Evolutionary conservation across 2,329 filamentous ascomycete species (phyloP), one percentile per base, ranked within the genome.

Genomic region (Cylindrodendrum hubeiense): DNA sequence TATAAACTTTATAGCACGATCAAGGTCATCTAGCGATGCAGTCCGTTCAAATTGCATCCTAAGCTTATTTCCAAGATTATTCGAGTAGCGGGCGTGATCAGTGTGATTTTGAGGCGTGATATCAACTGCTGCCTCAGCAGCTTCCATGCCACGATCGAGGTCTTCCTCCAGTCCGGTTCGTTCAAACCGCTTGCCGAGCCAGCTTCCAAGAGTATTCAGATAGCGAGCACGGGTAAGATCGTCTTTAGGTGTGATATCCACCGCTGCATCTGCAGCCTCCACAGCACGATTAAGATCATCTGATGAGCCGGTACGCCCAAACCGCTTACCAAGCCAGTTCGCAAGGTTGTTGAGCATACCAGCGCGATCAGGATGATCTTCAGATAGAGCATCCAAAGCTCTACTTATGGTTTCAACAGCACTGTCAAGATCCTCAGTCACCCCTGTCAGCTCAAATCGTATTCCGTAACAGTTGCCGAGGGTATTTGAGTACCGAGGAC

Each of bases 371-470:
- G 46, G 4, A 12, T 50, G 9, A 19, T 22, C n/a, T 13, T 33
- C 12, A 53, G 50, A 19, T 12, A 28, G 5, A n/a, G 34, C n/a
- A 2, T 15, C 22, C 5, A 53, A 12, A 4, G 50, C 34, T 17
- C 9, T 28, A 12, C n/a, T 26, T 2, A 12, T 7, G 9, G 34
- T 22, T 8, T 41, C 33, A 17, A 59, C 34, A 17, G 46, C 56
- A n/a, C 21, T 17, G 24, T 59, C 39, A n/a, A 59, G 19, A 43
- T 59, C 46, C 19, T 43, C 34, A 17, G 51, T 59, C 4, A 22
- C 24, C 2, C 56, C 34, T n/a, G 21, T 28, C 9, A 5, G 19
- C 22, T 51, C 22, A 41, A 59, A 59, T 30, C 46, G n/a, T 4
- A 17, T 10, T 2, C 7, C 17, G 13, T 41, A 12, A 21, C 7